Base-by-base conservation (phyloP, 148 eudicot genomes). In the Fagopyrum esculentum region DNA sequence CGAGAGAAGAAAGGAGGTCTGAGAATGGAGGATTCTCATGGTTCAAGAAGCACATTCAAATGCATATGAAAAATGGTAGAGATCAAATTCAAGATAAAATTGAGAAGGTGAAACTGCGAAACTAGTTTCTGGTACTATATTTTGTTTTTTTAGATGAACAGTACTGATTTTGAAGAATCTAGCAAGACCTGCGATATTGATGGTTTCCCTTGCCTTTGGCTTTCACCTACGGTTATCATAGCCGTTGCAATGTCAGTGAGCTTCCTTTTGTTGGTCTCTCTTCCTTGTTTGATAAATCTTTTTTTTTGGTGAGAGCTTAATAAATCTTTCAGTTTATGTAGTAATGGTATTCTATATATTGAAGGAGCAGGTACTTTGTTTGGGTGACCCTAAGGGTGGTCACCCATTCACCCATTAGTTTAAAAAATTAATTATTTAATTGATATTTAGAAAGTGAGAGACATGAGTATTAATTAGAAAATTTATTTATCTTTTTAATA, bases 201-300 rank as follows among this genome's bases (percentile, higher is more conserved):
- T 5, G 15, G 59, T 54, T 54, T 54, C 17, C 17, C 1, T 0
- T 54, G 17, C 57, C n/a, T 10, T 2, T 26, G 11, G 26, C 5
- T 22, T 60, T 11, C 63, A 57, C 63, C 19, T 19, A 19, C 9
- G n/a, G n/a, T 17, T 22, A 6, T 6, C 10, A 57, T 57, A 57
- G 69, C 71, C 17, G 70, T 64, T 64, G 70, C 70, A 13, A 30
- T 64, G 69, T 63, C 12, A 29, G 69, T 63, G 45, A 29, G 22
- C 45, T 63, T 63, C n/a, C 44, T 12, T 54, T 55, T 55, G 19
- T 15, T 55, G 13, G 22, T 55, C 13, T 55, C 59, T 6, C n/a
- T n/a, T 49, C 12, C 52, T 49, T 49, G 12, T 49, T 7, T 12
- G 2, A 12, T 8, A 10, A 49, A 49, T 49, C 12, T 5, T 49